phyloP scores from a whole-genome alignment of 2,329 filamentous ascomycete genomes.

The Pestalotiopsis sp. region DNA sequence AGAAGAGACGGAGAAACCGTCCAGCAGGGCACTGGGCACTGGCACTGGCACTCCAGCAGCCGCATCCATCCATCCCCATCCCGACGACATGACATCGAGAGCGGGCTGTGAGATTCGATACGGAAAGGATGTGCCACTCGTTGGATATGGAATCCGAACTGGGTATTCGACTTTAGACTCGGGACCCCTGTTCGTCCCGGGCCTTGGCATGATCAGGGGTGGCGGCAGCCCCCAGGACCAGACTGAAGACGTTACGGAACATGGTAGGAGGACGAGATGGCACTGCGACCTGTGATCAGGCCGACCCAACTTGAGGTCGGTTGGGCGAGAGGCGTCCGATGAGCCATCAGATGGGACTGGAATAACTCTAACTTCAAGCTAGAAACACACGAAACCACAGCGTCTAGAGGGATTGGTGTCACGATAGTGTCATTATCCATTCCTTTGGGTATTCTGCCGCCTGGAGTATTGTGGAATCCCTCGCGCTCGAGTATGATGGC shows the following conservation, averaged over 20 bases:
- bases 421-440: neutral
- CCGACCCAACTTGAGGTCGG: neutral
- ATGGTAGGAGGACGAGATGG: conserved; percentile 10
- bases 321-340: neutral
- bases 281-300: conserved; percentile 7
- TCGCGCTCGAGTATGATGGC: neutral
- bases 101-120: neutral
- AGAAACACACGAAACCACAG: neutral
- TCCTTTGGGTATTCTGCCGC: neutral
- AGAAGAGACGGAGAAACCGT: conserved; percentile 27
- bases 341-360: conserved; percentile 2
- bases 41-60: conserved; percentile 11
- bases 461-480: neutral
- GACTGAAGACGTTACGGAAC: conserved; percentile 11
- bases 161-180: conserved; percentile 13
- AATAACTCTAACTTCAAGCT: neutral
- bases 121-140: conserved; percentile 18
- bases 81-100: conserved; percentile 20
- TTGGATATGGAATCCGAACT: conserved; percentile 18
- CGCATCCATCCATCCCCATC: conserved; percentile 14
- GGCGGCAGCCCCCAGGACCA: neutral
- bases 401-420: neutral
- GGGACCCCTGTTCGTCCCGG: conserved; percentile 9
- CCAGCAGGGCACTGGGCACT: conserved; percentile 28
- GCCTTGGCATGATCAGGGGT: conserved; percentile 10